Base-by-base conservation (phyloP, 371 early-diverging fungal genomes). In the Mortierella sp. region DNA sequence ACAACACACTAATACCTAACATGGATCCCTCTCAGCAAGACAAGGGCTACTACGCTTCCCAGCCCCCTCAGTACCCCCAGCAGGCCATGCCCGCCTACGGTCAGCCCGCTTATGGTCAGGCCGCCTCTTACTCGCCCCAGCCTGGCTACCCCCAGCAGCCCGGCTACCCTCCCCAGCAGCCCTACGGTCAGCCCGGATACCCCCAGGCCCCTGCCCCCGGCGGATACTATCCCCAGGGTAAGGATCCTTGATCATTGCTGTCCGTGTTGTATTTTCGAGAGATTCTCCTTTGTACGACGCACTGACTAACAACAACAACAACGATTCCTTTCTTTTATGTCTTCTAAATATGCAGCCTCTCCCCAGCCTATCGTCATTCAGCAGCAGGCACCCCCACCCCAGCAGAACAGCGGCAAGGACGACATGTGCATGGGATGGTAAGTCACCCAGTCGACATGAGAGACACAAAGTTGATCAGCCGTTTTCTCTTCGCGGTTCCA, bases 1-100 rank as follows among this genome's bases (percentile, higher is more conserved):
- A 14, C 8, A 6, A 27, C 18, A 60, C 12, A 27, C 27, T 18
- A 5, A 21, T 51, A 16, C 32, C 60, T 14, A 29, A 60, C 32
- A 60, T 60, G 60, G 60, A 60, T 60, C 60, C 29, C 60, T 60
- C 60, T 60, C 60, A 60, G 71, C 83, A 83, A 73, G 79, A 83
- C 54, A 83, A 83, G 79, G 83, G 83, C 71, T 83, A 83, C 71
- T 83, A 83, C 75, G 84, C 81, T 55, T 54, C 81, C 41, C 84
- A 84, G 78, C 84, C 84, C 68, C 84, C 84, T n/a, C 78, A 80
- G 68, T 84, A 84, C 70, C 84, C 84, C n/a, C 84, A 84, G 63
- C 84, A 84, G 73, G 78, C 81, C 2, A 76, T 75, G 44, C 84
- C 83, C 8, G 84, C 78, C 60, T 84, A 84, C 54, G 81, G 84